Evolutionary conservation across 75 land plant genomes (phyloP).

Genomic region (Sequoia sempervirens): DNA sequence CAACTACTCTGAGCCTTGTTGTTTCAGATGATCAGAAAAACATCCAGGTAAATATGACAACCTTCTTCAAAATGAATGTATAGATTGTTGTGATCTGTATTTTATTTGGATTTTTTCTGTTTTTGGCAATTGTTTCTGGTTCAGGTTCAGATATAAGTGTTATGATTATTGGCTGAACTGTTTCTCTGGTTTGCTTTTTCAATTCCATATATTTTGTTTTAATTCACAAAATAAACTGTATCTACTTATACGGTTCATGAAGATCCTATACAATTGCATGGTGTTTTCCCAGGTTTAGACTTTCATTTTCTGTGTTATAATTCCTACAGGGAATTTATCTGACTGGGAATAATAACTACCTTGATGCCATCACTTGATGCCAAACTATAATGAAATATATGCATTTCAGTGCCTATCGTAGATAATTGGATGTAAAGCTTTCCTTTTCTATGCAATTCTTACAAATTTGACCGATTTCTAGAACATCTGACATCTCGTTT

Average conservation of each 20-base stretch:
- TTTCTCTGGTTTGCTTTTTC: neutral
- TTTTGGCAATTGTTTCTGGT: neutral
- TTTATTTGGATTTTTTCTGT: neutral
- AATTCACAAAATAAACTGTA: neutral
- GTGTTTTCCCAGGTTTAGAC: neutral
- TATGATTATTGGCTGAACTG: neutral
- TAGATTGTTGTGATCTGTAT: neutral
- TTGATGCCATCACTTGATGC: neutral
- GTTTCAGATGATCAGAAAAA: conserved; percentile 94
- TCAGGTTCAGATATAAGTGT: neutral
- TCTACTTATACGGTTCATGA: neutral
- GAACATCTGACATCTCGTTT: neutral
- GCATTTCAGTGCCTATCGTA: too few relatives aligned
- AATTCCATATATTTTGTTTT: neutral
- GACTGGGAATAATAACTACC: neutral
- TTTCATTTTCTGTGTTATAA: too few relatives aligned
- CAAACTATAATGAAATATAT: too few relatives aligned
- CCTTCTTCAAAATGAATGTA: neutral
- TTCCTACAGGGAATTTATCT: neutral
- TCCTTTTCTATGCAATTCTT: neutral
- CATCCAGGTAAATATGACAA: conserved; percentile 58
- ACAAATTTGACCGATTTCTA: neutral
- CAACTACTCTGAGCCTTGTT: conserved; percentile 90
- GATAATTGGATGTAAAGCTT: neutral
- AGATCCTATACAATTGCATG: neutral